Conservation (phyloP, 2,329 filamentous ascomycete genomes). For the Xylogone sp. region DNA sequence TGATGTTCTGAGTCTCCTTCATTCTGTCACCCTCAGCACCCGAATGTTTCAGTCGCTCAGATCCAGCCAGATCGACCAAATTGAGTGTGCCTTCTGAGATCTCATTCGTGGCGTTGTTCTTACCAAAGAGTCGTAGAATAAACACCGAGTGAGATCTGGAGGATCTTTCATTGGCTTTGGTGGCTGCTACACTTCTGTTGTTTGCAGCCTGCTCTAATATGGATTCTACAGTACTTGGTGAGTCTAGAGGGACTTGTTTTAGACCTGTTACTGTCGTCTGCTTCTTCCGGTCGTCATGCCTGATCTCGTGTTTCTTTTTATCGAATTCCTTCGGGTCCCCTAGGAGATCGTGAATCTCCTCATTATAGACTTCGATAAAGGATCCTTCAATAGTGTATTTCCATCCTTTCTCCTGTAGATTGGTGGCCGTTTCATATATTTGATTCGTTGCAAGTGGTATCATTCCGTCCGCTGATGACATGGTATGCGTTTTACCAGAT, state of each 20-base stretch:
- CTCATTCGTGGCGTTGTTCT: conserved; percentile 71
- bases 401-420: conserved; percentile 89
- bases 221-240: conserved; percentile 71
- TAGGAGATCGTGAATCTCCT: conserved; percentile 89
- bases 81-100: conserved; percentile 91
- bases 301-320: conserved; percentile 83
- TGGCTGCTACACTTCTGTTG: conserved; percentile 90
- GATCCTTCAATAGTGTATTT: conserved; percentile 89
- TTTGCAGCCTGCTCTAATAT: conserved; percentile 78
- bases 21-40: conserved; percentile 81
- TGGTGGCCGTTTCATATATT: conserved; percentile 84
- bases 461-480: conserved; percentile 90
- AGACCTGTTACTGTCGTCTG: conserved; percentile 81
- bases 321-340: conserved; percentile 66
- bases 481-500: conserved; percentile 94
- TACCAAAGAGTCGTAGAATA: conserved; percentile 74
- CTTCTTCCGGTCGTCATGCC: conserved; percentile 77
- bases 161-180: conserved; percentile 94
- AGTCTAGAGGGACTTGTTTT: conserved; percentile 72
- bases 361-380: conserved; percentile 98
- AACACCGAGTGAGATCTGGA: conserved; percentile 96
- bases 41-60: conserved; percentile 83
- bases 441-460: conserved; percentile 90
- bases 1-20: conserved; percentile 96
- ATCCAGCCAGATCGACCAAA: conserved; percentile 91